Conservation (phyloP, 495 filamentous ascomycete genomes). For the Aspergillus sparsus region DNA sequence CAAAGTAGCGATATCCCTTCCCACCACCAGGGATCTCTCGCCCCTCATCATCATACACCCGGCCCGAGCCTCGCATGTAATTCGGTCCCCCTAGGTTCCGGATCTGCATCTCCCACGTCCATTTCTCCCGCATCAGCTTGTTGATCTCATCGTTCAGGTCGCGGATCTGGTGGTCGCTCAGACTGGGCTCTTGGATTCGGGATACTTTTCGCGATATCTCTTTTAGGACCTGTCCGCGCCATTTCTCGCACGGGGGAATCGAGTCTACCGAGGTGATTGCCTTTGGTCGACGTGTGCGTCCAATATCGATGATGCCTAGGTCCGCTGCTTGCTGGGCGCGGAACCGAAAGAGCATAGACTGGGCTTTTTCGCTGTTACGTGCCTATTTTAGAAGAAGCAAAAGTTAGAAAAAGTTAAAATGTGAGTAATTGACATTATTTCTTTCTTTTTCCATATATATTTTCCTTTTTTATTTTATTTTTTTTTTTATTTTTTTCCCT, state of each 20-base stretch:
- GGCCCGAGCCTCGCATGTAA: constrained; percentile 88
- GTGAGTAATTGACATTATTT: no score
- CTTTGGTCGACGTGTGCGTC: constrained; percentile 87
- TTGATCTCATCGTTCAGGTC: constrained; percentile 99
- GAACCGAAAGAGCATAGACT: constrained; percentile 99
- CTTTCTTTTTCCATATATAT: no score
- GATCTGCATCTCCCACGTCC: constrained; percentile 97
- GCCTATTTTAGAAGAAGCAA: constrained; percentile 42
- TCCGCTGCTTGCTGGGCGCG: constrained; percentile 96
- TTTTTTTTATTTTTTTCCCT: no score
- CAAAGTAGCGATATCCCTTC: constrained; percentile 91
- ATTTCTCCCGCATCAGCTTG: constrained; percentile 97
- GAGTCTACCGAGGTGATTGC: constrained; percentile 78
- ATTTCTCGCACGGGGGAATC: constrained; percentile 92
- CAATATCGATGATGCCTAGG: constrained; percentile 90
- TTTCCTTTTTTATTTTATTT: no score
- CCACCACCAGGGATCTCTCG: constrained; percentile 86
- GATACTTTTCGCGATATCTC: constrained; percentile 96
- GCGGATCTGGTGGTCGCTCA: constrained; percentile 94
- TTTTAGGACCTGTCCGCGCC: constrained; percentile 96
- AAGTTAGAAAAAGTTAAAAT: constrained; percentile 13
- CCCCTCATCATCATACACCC: constrained; percentile 89
- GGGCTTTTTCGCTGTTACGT: constrained; percentile 94
- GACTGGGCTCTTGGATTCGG: constrained; percentile 84
- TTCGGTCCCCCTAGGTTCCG: constrained; percentile 92